A percentile compares a stretch with the other conserved stretches of the same genome.
Conservation (phyloP, 176 grass and related monocot genomes). For the Raddia distichophylla region DNA sequence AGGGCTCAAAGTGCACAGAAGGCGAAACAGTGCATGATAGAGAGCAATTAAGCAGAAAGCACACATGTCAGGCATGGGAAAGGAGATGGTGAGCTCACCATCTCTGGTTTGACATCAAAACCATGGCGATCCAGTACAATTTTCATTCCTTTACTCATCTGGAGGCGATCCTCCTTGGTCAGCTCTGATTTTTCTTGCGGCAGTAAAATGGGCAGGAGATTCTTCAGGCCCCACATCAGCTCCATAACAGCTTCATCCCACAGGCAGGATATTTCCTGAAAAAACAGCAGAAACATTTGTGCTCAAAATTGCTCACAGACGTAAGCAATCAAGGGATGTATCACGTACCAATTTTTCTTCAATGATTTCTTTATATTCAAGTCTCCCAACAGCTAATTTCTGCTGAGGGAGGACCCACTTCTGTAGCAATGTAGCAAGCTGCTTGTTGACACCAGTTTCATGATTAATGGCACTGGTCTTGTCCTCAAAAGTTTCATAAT, state of each 20-base stretch:
- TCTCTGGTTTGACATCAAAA: neutral
- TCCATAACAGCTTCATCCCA: neutral
- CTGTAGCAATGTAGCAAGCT: neutral
- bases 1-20: neutral
- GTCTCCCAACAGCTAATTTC: neutral
- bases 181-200: neutral
- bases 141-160: neutral
- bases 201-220: neutral
- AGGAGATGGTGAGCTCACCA: neutral
- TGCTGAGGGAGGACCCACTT: neutral
- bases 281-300: neutral
- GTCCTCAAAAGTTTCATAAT: neutral
- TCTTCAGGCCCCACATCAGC: constrained; percentile 5
- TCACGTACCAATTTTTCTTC: neutral
- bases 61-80: neutral
- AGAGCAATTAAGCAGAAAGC: neutral
- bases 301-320: neutral
- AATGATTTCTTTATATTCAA: constrained; percentile 1
- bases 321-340: neutral
- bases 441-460: neutral
- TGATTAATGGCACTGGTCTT: neutral
- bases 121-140: neutral
- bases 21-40: neutral
- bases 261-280: neutral
- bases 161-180: neutral